A percentile compares a stretch with the other conserved stretches of the same genome.
These are phyloP conservation scores for Suillus discolor DNA, from an alignment of 768 basidiomycete genomes.

Conservation along the genomic window DNA sequence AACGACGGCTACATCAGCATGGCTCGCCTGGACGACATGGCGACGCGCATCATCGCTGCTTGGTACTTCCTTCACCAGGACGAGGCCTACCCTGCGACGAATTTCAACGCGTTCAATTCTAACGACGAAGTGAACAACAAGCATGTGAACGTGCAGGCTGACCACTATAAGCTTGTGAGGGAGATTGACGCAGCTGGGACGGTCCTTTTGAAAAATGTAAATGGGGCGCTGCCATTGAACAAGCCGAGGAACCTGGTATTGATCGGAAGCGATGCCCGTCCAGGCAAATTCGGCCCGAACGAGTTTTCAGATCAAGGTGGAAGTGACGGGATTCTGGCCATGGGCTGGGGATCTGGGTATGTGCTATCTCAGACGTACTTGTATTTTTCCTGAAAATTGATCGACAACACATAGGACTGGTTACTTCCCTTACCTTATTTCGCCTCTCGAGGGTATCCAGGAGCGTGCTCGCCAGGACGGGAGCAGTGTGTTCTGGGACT, in stretches of 20 bases:
- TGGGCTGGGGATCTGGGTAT: constrained; percentile 86
- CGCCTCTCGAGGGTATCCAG: constrained; percentile 79
- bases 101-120: constrained; percentile 68
- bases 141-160: constrained; percentile 67
- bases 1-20: constrained; percentile 71
- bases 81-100: constrained; percentile 59
- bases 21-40: constrained; percentile 78
- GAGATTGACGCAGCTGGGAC: constrained; percentile 75
- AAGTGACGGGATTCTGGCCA: constrained; percentile 70
- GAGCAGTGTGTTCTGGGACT: constrained; percentile 59
- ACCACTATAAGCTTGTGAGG: constrained; percentile 68
- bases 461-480: constrained; percentile 60
- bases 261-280: constrained; percentile 61
- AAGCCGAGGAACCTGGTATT: constrained; percentile 55
- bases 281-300: constrained; percentile 64
- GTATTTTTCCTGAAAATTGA: neutral
- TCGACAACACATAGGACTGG: constrained; percentile 44
- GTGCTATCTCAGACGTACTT: constrained; percentile 2
- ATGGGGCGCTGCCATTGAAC: constrained; percentile 54
- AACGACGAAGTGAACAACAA: constrained; percentile 56
- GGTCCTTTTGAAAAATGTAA: constrained; percentile 75
- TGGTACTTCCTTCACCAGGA: constrained; percentile 70
- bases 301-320: constrained; percentile 61
- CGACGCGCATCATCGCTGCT: constrained; percentile 70
- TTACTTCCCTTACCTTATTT: constrained; percentile 74